Evolutionary conservation across 1,284 basidiomycete genomes (phyloP).

Genomic region (Cutaneotrichosporon cyanovorans): DNA sequence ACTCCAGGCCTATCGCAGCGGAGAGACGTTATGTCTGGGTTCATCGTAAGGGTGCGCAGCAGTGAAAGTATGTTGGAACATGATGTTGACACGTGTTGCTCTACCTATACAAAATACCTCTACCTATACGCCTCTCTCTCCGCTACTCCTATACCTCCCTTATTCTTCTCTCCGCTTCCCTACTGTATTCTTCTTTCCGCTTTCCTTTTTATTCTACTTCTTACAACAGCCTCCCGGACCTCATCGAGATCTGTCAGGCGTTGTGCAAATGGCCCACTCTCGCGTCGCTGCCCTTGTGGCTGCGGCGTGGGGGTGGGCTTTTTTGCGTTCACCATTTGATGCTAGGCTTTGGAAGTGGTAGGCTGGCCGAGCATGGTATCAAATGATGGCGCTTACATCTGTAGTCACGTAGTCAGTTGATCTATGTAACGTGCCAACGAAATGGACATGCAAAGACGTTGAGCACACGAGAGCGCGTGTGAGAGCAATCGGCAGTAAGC

Average conservation of each 20-base stretch:
- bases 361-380: too few relatives aligned
- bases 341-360: too few relatives aligned
- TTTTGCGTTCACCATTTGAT: conserved; percentile 18
- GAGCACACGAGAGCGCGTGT: too few relatives aligned
- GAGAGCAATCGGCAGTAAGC: too few relatives aligned
- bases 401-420: too few relatives aligned
- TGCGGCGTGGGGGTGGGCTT: conserved; percentile 16
- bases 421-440: too few relatives aligned
- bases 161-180: conserved; percentile 6
- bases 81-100: conserved; percentile 19
- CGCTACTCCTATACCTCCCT: conserved; percentile 4
- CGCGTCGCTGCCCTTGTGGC: conserved; percentile 1
- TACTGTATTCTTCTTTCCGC: conserved; percentile 5
- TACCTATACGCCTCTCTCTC: neutral
- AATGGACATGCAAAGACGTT: too few relatives aligned
- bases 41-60: conserved; percentile 20
- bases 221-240: conserved; percentile 19
- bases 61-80: conserved; percentile 9
- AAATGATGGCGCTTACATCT: too few relatives aligned
- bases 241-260: conserved; percentile 15
- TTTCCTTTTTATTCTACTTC: neutral
- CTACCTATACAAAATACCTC: neutral
- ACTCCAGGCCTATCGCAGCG: conserved; percentile 4
- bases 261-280: conserved; percentile 19
- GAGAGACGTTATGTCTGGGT: conserved; percentile 6